A percentile compares a stretch with the other conserved stretches of the same genome.
These are phyloP conservation scores for Nasturtium officinale DNA, from an alignment of 345 rosid species.

Conservation along the genomic window DNA sequence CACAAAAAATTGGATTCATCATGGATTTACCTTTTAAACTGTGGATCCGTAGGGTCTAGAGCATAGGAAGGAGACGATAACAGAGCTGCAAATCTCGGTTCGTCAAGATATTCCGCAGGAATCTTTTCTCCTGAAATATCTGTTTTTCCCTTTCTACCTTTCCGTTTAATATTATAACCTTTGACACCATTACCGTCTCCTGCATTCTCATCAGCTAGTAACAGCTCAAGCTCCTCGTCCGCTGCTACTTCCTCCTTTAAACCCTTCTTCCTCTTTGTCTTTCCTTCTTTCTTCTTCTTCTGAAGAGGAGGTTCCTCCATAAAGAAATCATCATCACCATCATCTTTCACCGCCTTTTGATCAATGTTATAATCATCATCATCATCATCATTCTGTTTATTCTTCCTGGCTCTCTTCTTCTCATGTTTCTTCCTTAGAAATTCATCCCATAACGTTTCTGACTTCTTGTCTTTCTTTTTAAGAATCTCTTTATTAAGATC, in stretches of 20 bases:
- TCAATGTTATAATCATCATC: constrained; percentile 52
- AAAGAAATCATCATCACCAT: constrained; percentile 73
- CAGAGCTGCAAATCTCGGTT: constrained; percentile 72
- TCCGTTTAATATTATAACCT: constrained; percentile 80
- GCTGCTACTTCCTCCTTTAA: constrained; percentile 45
- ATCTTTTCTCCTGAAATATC: constrained; percentile 62
- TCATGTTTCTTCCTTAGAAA: constrained; percentile 61
- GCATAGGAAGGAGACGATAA: constrained; percentile 65
- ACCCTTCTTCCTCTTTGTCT: constrained; percentile 36
- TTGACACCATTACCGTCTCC: constrained; percentile 54
- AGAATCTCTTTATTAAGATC: constrained; percentile 76
- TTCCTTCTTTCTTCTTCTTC: constrained; percentile 50
- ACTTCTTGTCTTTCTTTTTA: constrained; percentile 68
- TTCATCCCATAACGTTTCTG: constrained; percentile 84
- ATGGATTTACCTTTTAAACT: constrained; percentile 74
- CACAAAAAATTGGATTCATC: not conserved
- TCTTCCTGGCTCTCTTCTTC: constrained; percentile 71
- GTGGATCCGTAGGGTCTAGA: constrained; percentile 95
- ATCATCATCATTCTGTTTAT: constrained; percentile 52
- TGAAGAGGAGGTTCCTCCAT: constrained; percentile 58
- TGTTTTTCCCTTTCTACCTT: constrained; percentile 59
- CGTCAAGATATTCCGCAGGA: constrained; percentile 59
- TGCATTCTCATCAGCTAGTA: constrained; percentile 78
- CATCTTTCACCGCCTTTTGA: constrained; percentile 39
- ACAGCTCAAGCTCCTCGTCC: constrained; percentile 74